These are phyloP conservation scores for Talaromyces sp. DNA, from an alignment of 2,329 filamentous ascomycete species.

Conservation along the genomic window DNA sequence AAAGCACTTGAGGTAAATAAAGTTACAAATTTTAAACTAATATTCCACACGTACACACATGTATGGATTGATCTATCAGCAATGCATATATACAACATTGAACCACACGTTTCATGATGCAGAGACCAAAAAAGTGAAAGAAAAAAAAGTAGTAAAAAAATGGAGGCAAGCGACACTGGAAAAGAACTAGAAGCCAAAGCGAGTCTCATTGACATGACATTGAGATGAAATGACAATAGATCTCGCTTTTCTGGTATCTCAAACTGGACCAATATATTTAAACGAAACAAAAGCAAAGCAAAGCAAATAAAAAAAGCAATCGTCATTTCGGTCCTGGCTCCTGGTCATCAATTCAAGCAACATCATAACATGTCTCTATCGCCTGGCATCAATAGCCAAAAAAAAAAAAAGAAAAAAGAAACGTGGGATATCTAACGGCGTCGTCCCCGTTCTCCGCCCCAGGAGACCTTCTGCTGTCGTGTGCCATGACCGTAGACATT, in stretches of 20 bases:
- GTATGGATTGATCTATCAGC: not conserved
- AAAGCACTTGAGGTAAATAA: too few species aligned
- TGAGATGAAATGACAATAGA: not conserved
- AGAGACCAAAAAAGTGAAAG: not conserved
- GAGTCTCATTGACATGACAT: not conserved
- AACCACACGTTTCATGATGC: not conserved
- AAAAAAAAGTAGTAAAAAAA: not conserved
- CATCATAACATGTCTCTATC: not conserved
- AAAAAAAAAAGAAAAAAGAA: not conserved
- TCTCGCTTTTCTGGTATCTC: not conserved
- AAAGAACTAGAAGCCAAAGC: not conserved
- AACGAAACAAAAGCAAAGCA: not conserved
- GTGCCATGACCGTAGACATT: constrained; percentile 7
- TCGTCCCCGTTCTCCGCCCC: constrained; percentile 12
- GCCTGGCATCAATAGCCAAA: not conserved
- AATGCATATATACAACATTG: not conserved
- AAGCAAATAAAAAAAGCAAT: not conserved
- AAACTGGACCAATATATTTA: not conserved
- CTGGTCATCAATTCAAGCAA: not conserved
- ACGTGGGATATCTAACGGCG: not conserved
- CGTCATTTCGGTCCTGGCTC: not conserved
- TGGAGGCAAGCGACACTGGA: not conserved
- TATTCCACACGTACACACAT: not conserved
- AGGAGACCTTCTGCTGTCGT: constrained; percentile 8
- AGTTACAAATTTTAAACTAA: not conserved